phyloP scores from a whole-genome alignment of 164 flowering plant species.

The Stephania cephalantha region DNA sequence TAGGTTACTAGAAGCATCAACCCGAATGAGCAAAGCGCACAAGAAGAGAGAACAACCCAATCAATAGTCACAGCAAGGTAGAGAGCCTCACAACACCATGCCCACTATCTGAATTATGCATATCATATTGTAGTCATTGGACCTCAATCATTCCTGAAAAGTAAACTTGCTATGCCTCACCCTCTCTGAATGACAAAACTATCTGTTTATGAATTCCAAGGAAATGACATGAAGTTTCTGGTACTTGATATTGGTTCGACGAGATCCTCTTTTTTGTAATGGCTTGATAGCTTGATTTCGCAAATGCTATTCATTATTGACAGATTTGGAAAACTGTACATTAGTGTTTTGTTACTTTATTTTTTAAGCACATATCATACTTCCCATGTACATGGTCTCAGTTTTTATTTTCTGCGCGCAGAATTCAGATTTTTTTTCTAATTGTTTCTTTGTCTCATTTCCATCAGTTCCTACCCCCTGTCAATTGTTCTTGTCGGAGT shows the following conservation, averaged over 20 bases:
- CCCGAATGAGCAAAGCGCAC: constrained; percentile 38
- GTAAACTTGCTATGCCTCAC: no score
- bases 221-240: background rate
- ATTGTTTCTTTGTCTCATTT: background rate
- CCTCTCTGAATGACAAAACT: background rate
- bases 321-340: no score
- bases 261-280: background rate
- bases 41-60: constrained; percentile 47
- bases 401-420: background rate
- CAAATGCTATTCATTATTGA: no score
- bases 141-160: background rate
- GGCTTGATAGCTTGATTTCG: no score
- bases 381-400: background rate
- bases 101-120: background rate
- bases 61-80: constrained; percentile 68
- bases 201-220: background rate
- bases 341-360: no score
- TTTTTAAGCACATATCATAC: no score
- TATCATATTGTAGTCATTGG: background rate
- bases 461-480: constrained; percentile 35
- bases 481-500: constrained; percentile 73
- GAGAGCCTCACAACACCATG: background rate
- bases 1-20: constrained; percentile 61
- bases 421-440: background rate
- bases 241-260: background rate